Evolutionary conservation across 2,329 filamentous ascomycete genomes (phyloP).

Genomic region (Pseudocercospora fijiensis): DNA sequence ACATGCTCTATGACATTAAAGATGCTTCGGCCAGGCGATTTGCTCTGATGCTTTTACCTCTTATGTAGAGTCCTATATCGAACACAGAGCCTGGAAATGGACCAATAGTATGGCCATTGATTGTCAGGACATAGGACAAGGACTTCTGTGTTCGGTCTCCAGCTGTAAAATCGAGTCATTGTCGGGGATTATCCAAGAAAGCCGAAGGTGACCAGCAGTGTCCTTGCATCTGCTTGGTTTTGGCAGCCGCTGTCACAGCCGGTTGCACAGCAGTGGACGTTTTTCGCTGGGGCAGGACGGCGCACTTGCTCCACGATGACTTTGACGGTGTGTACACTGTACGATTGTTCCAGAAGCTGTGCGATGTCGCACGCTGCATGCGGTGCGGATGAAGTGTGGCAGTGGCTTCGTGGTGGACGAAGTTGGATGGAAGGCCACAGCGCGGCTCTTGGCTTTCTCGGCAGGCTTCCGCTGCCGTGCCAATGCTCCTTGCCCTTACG

Average conservation of each 20-base stretch:
- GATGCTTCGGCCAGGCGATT: neutral
- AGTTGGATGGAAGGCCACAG: neutral
- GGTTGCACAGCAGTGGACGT: neutral
- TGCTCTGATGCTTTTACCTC: neutral
- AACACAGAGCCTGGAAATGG: neutral
- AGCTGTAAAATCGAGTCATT: neutral
- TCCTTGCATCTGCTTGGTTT: neutral
- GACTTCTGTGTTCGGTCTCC: neutral
- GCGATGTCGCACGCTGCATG: slow-evolving; percentile 7
- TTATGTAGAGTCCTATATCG: neutral
- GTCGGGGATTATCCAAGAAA: neutral
- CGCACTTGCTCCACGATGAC: neutral
- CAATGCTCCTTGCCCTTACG: neutral
- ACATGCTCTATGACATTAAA: neutral
- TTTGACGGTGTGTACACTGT: neutral
- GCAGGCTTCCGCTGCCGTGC: neutral
- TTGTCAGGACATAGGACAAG: neutral
- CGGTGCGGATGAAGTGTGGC: neutral
- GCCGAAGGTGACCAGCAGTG: neutral
- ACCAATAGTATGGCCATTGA: neutral
- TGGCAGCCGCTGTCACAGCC: neutral
- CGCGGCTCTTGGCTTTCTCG: neutral
- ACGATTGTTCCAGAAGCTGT: slow-evolving; percentile 9
- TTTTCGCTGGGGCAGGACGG: neutral
- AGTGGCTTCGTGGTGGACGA: neutral